Conservation (phyloP, 225 moss, liverwort and hornwort genomes). For the Marchantia polymorpha region DNA sequence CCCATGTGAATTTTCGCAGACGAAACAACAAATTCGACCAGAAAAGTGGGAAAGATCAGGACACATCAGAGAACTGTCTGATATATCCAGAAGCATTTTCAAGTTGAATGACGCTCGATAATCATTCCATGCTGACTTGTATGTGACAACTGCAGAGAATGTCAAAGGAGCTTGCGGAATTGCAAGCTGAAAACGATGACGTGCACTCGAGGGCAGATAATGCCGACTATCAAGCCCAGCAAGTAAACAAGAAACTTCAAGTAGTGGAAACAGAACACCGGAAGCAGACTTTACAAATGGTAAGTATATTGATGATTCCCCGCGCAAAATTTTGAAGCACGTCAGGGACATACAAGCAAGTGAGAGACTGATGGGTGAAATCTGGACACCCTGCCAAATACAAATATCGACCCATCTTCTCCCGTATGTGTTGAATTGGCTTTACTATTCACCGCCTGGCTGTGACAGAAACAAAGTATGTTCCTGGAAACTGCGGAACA, state of each 20-base stretch:
- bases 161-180: neutral
- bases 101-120: too few species aligned
- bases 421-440: neutral
- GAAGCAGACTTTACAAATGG: conserved; percentile 5
- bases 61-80: too few species aligned
- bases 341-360: neutral
- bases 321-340: conserved; percentile 19
- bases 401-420: neutral
- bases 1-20: too few species aligned
- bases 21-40: too few species aligned
- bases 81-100: too few species aligned
- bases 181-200: conserved; percentile 3
- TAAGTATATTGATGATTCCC: neutral
- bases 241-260: conserved; percentile 8
- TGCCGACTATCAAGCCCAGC: neutral
- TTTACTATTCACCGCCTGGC: neutral
- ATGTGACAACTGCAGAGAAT: conserved; percentile 5
- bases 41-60: too few species aligned
- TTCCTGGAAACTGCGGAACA: neutral
- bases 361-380: neutral
- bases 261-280: neutral
- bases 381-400: neutral
- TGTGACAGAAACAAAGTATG: neutral
- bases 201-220: neutral
- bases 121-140: too few species aligned